Base-by-base conservation (phyloP, 306 rosid genomes). In the Begonia fuchsioides region DNA sequence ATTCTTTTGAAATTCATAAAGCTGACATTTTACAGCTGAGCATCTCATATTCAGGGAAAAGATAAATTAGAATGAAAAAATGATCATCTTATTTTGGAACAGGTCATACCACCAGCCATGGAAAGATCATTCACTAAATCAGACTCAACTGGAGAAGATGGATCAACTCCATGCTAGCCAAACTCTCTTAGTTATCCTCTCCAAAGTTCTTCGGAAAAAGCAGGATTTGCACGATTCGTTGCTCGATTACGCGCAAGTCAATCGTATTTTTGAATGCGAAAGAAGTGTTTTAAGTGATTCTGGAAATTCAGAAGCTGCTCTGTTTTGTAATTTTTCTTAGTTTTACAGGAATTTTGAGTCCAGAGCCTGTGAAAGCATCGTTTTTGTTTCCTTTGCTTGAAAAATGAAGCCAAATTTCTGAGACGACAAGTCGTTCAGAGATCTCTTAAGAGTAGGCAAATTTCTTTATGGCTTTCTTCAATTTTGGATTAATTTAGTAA, bases 111-210 rank as follows among this genome's bases (percentile, higher is more conserved):
- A 74, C 62, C 72, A 63, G 70, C 81, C 81, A 56, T 76, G 85
- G 87, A 65, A 65, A 65, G 92, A 84, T 61, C 66, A 39, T 17
- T 57, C 72, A 0, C 50, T 51, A 74, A 81, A 71, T 55, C 46
- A 47, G 15, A 70, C 58, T 17, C 68, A 76, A 50, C 55, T 58
- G 13, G 76, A 79, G 68, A 78, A 57, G 67, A 60, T 79, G 68
- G 95, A 68, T 32, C 94, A 81, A 77, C 66, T 76, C 61, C 92
- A 81, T 65, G 80, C 92, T 56, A 76, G 95, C 56, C 69, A 64
- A 52, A 68, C 58, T 53, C 74, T 90, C 45, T 49, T 81, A 47
- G 59, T 70, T 64, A 59, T 75, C 44, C 44, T 71, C 46, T 70
- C 92, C 44, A 79, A 77, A 64, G 58, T 63, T 47, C 72, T 84